A percentile compares a stretch with the other conserved stretches of the same genome.
phyloP scores from a whole-genome alignment of 345 rosid genomes.

The Noccaea bulbosa region DNA sequence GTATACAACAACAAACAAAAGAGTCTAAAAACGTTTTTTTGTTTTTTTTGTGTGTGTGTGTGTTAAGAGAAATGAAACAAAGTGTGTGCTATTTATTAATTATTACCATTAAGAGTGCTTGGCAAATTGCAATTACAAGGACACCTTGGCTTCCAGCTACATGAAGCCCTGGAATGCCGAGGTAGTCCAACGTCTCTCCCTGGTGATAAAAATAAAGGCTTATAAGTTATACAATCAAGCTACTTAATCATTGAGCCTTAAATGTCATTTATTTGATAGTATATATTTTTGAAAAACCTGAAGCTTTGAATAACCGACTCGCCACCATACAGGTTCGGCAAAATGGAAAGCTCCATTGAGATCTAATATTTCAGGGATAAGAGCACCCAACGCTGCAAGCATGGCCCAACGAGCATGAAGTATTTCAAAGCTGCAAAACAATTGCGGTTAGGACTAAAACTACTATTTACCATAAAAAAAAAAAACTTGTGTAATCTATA shows the following conservation, averaged over 20 bases:
- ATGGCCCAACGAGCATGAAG: constrained; percentile 98
- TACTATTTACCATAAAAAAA: not conserved
- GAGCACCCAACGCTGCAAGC: constrained; percentile 91
- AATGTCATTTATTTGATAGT: not conserved
- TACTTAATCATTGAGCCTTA: not conserved
- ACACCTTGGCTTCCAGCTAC: constrained; percentile 97
- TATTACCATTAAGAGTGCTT: constrained; percentile 87
- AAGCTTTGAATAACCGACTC: constrained; percentile 92
- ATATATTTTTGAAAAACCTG: constrained; percentile 47
- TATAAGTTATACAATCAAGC: not conserved
- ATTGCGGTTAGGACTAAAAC: not conserved
- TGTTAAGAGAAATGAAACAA: not conserved
- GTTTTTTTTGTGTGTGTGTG: too few relatives aligned
- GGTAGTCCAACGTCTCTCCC: constrained; percentile 95
- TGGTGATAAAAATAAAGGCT: constrained; percentile 30
- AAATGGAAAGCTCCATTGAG: constrained; percentile 71
- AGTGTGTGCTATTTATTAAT: constrained; percentile 12
- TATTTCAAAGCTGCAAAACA: constrained; percentile 79
- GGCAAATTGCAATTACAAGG: constrained; percentile 82
- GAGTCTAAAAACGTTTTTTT: not conserved
- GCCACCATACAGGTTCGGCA: constrained; percentile 93
- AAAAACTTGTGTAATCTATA: too few relatives aligned
- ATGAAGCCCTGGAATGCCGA: constrained; percentile 92
- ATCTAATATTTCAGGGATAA: constrained; percentile 83
- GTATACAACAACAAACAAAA: not conserved